Percentiles rank a stretch among this genome's conserved stretches.
phyloP scores from a whole-genome alignment of 305 asterid genomes.

The Solanum hybrid region DNA sequence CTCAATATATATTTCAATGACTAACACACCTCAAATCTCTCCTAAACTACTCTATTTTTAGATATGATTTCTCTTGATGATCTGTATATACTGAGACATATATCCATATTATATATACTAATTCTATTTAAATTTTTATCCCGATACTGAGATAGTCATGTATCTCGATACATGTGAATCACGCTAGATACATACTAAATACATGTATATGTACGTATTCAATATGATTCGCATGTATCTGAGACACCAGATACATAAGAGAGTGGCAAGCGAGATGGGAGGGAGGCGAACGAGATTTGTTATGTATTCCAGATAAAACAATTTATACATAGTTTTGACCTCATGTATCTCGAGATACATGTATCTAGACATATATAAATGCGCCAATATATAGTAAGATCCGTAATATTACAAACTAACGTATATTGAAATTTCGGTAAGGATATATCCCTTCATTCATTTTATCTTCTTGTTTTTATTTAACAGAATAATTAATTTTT shows the following conservation, averaged over 20 bases:
- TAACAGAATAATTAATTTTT: background rate
- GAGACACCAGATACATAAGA: background rate
- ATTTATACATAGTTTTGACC: background rate
- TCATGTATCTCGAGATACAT: too few species aligned
- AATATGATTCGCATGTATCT: background rate
- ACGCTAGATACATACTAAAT: background rate
- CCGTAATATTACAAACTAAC: background rate
- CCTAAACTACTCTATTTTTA: background rate
- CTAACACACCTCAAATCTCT: background rate
- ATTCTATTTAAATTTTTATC: too few species aligned
- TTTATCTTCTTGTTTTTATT: background rate
- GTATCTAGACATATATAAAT: background rate
- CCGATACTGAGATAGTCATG: too few species aligned
- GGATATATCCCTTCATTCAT: background rate
- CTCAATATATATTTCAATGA: background rate
- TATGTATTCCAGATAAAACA: background rate
- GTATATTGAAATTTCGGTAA: background rate
- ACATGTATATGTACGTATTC: background rate
- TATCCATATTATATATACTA: background rate
- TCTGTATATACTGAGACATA: background rate
- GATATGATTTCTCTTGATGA: too few species aligned
- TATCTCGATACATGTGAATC: background rate
- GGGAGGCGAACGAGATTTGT: background rate
- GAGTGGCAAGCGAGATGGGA: background rate
- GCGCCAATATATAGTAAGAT: background rate